Conservation (phyloP, 2,329 filamentous ascomycete species). For the Clarireedia monteithiana region DNA sequence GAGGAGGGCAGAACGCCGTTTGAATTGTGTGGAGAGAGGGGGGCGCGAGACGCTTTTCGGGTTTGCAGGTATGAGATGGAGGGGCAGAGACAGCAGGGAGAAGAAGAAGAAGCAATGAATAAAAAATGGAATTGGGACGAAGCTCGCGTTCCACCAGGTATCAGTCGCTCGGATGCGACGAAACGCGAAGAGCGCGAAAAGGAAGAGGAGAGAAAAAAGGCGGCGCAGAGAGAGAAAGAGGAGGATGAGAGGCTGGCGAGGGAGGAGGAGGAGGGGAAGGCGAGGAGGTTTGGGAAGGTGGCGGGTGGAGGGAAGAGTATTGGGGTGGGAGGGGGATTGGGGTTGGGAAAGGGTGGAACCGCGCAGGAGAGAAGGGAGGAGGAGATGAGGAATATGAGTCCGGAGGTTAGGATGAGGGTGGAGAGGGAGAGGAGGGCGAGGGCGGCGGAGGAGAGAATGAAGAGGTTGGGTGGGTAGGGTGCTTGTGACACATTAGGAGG, state of each 20-base stretch:
- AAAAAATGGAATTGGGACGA: conserved; percentile 68
- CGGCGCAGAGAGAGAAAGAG: conserved; percentile 60
- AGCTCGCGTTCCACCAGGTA: conserved; percentile 61
- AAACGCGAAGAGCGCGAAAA: conserved; percentile 62
- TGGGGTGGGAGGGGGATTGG: conserved; percentile 35
- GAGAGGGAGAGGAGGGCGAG: conserved; percentile 86
- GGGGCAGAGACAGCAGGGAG: too few species aligned
- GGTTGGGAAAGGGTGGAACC: conserved; percentile 53
- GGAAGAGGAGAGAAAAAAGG: conserved; percentile 58
- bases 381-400: conserved; percentile 74
- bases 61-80: conserved; percentile 55
- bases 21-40: conserved; percentile 76
- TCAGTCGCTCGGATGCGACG: conserved; percentile 67
- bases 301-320: conserved; percentile 34
- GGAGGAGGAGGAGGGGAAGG: conserved; percentile 36
- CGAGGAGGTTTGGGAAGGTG: conserved; percentile 21
- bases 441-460: conserved; percentile 83
- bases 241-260: conserved; percentile 65
- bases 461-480: conserved; percentile 24
- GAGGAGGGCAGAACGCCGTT: conserved; percentile 78
- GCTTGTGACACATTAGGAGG: too few species aligned
- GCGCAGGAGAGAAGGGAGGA: conserved; percentile 76
- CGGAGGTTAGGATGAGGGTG: conserved; percentile 75
- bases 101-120: conserved; percentile 45
- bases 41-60: conserved; percentile 85